These are phyloP conservation scores for Suillus decipiens DNA, from an alignment of 768 basidiomycete genomes.

Conservation along the genomic window DNA sequence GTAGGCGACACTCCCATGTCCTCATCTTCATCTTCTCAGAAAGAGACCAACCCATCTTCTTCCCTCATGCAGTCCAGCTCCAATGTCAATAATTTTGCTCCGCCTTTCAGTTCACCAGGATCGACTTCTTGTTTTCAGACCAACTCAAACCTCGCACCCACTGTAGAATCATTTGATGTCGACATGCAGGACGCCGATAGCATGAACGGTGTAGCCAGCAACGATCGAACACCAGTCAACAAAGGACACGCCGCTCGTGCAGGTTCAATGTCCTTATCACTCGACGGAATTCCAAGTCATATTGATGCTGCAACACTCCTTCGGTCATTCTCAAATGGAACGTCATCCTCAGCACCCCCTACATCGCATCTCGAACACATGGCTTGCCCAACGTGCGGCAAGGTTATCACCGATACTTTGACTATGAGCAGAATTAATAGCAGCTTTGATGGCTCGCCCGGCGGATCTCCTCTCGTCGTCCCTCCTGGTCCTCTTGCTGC, in stretches of 20 bases:
- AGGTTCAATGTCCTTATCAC: conserved; percentile 50
- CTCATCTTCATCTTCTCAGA: conserved; percentile 29
- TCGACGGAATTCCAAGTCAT: conserved; percentile 47
- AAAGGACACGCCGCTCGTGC: conserved; percentile 32
- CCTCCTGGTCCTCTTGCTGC: conserved; percentile 57
- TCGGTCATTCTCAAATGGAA: conserved; percentile 31
- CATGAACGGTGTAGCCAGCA: conserved; percentile 28
- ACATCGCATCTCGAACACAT: conserved; percentile 43
- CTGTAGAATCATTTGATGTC: conserved; percentile 21
- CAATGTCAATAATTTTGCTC: conserved; percentile 12
- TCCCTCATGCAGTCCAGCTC: conserved; percentile 28
- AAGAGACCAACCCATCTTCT: conserved; percentile 17
- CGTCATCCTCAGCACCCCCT: conserved; percentile 45
- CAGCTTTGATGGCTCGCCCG: conserved; percentile 28
- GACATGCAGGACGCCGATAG: conserved; percentile 31
- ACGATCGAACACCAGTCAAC: conserved; percentile 22
- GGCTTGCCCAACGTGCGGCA: conserved; percentile 59
- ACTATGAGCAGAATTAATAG: conserved; percentile 34
- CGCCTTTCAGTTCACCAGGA: background rate
- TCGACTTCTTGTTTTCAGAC: conserved; percentile 1
- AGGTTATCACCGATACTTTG: conserved; percentile 45
- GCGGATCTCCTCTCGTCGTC: conserved; percentile 45
- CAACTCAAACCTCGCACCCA: background rate
- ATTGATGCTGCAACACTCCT: conserved; percentile 38
- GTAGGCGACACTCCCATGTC: conserved; percentile 41